These are phyloP conservation scores for Phalaenopsis aphrodite DNA, from an alignment of 106 monocot genomes.

Conservation along the genomic window DNA sequence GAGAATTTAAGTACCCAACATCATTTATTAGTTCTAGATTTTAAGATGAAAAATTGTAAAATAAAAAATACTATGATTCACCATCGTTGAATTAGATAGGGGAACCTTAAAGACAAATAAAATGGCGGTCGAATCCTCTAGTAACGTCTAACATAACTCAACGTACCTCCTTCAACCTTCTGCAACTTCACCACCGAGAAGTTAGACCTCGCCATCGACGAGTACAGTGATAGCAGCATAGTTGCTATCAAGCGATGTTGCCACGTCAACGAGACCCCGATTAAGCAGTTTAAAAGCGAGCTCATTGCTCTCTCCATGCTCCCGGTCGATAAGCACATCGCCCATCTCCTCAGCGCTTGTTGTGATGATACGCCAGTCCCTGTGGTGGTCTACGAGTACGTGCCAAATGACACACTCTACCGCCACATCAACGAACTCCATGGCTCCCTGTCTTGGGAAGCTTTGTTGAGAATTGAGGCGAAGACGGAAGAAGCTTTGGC, in stretches of 20 bases:
- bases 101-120: neutral
- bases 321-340: slow-evolving; percentile 27
- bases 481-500: slow-evolving; percentile 34
- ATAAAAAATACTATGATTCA: too few species aligned
- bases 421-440: slow-evolving; percentile 16
- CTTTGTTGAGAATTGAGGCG: slow-evolving; percentile 21
- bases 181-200: neutral
- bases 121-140: neutral
- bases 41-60: too few species aligned
- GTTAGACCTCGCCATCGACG: slow-evolving; percentile 5
- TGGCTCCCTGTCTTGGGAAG: slow-evolving; percentile 24
- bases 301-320: slow-evolving; percentile 34
- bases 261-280: neutral
- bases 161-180: neutral
- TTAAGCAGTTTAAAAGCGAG: slow-evolving; percentile 45
- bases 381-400: slow-evolving; percentile 46
- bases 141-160: neutral
- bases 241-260: neutral
- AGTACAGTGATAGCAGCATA: neutral
- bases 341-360: slow-evolving; percentile 29
- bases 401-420: slow-evolving; percentile 37
- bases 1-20: too few species aligned
- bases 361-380: slow-evolving; percentile 40
- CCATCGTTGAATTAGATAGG: too few species aligned
- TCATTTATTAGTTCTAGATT: too few species aligned